Evolutionary conservation across 768 basidiomycete genomes (phyloP), one percentile per base, ranked within the genome.

Genomic region (Leccinum barrowsii): DNA sequence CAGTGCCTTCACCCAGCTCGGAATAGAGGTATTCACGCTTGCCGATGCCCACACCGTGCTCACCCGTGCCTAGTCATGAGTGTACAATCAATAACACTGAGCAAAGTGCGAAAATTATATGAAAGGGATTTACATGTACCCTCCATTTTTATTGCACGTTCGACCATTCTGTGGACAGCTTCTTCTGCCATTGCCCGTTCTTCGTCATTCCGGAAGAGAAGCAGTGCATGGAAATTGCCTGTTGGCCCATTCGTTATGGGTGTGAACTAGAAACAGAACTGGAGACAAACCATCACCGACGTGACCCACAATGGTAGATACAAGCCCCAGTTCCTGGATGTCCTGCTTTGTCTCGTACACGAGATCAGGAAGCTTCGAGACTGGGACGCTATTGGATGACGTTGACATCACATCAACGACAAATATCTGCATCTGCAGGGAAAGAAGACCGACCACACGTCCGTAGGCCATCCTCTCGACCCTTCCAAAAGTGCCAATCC

Each of bases 41-140:
- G 5, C 92, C 92, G 10, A 94, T 76, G 0, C 92, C 93, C 7
- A 94, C 90, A 2, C 92, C 93, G 66, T 94, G 92, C 65, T 94
- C 92, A 4, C 90, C 90, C 0, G 86, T 88, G 63, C 85, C 86
- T 87, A 48, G 21, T 11, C 11, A 34, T 22, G 7, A 26, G 19
- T 50, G 47, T 35, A 10, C 24, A 49, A 32, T 28, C 28, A n/a
- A 62, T 22, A 52, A 8, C 5, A 17, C 35, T 11, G 13, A 50
- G 32, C 15, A 7, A 17, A 17, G n/a, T n/a, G n/a, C n/a, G 19
- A 7, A 5, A 21, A 10, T 35, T 26, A 8, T n/a, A 17, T 28
- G 5, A 12, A 52, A 51, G 28, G 37, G 7, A 70, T 80, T 62
- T 60, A 87, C 89, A 90, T 44, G 89, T 89, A 19, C 89, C 89